Evolutionary conservation across 202 grass and related monocot genomes (phyloP), one percentile per base, ranked within the genome.

Genomic region (Dendrocalamus latiflorus): DNA sequence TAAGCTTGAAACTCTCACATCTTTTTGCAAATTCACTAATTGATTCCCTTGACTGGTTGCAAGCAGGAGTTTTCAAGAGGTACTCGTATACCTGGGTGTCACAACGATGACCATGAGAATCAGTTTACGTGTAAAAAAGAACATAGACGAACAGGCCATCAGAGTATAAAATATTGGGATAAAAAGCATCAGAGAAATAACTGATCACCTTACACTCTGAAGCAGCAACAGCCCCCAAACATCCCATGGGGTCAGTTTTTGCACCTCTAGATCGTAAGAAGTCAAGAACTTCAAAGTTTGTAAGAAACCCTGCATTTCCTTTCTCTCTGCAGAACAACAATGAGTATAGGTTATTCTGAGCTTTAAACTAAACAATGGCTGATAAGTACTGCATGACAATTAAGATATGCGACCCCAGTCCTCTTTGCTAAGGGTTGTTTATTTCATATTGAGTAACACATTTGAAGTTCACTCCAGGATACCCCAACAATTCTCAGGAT

Each of bases 271-370:
- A 79, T 18, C 69, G 87, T 62, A 98, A 72, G 68, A 94, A 94
- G 44, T 98, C 84, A 60, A 93, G 71, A 28, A 98, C 92, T 79
- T 98, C 92, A 20, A 88, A 94, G 68, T 98, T 98, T 44, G 92
- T 94, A 50, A 98, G 87, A 24, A 43, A 4, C 2, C 95, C 90
- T 9, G 86, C 88, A 81, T 93, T 91, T 65, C 72, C 87, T 81
- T 91, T 89, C 59, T 84, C 58, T 78, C 94, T 97, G 81, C 60
- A 76, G 44, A 88, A 69, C 55, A 74, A 66, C 11, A 63, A 62
- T 6, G 37, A 49, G 8, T 56, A 22, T 30, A 9, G 34, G 68
- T 68, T 16, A 68, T 60, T 76, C 9, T 15, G 14, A 57, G n/a
- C 63, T 75, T 64, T 25, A 70, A 44, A 56, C 8, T 36, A 67